Evolutionary conservation across 257 asterid genomes (phyloP), one percentile per base, ranked within the genome.

Genomic region (Lantana camara): DNA sequence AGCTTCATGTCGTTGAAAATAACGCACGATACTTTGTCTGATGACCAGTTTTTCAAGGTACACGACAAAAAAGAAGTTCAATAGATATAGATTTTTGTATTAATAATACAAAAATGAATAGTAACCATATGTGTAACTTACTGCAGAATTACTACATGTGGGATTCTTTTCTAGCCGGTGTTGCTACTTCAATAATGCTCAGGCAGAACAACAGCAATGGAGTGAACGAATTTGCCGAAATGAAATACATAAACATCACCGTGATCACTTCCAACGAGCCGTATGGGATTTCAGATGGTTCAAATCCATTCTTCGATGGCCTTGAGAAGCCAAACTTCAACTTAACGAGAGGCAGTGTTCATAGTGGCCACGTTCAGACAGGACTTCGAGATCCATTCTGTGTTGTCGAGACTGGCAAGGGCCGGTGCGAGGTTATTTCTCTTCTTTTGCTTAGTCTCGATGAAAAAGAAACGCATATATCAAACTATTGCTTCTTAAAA

Each of bases 91-190:
- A 62, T 23, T 29, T 58, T n/a, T 7, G 9, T 49, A 7, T 7
- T 20, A 13, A 41, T 15, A 16, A n/a, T n/a, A 40, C 16, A 12
- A 13, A 17, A 37, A 29, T 7, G 5, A 42, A 34, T 6, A 5
- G 22, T 67, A 34, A 58, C 49, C 34, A 47, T 42, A 15, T 13
- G 29, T 16, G 9, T 65, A 16, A 23, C 49, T 70, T 56, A 9
- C 9, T 74, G 85, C 95, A 91, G 98, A 84, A 86, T 76, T 89
- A 79, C 74, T 91, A 79, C 58, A 86, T 89, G 95, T 89, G 98
- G 98, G 98, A 91, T 40, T 83, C 96, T 0, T 83, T 91, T 59
- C 48, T 80, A 47, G 64, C 92, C 0, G 95, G 96, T 8, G 86
- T 91, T 61, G 98, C 98, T 12, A 75, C 96, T 72, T 91, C 98